These are phyloP conservation scores for Pyrenopolyporus hunteri DNA, from an alignment of 495 filamentous ascomycete species.

Conservation along the genomic window DNA sequence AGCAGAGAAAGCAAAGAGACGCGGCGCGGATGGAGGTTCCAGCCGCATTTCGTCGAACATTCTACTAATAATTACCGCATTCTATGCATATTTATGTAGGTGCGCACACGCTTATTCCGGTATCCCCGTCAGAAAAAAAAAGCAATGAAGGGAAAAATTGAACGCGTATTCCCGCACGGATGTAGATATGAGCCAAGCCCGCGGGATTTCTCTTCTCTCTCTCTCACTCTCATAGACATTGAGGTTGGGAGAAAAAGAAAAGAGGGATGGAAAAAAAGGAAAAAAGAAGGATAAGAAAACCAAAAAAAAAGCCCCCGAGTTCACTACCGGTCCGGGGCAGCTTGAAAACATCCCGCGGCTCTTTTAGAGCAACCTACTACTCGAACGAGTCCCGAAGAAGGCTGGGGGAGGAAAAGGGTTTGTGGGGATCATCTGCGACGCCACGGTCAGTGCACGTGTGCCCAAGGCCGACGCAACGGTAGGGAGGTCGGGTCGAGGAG, in stretches of 20 bases:
- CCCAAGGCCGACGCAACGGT: constrained; percentile 9
- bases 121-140: constrained; percentile 4
- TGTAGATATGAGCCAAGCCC: too few species aligned
- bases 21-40: constrained; percentile 1
- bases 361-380: background rate
- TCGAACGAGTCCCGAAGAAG: constrained; percentile 7
- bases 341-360: constrained; percentile 11
- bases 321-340: constrained; percentile 5
- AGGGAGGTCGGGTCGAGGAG: background rate
- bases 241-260: too few species aligned
- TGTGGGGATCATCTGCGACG: constrained; percentile 19
- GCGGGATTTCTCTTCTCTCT: too few species aligned
- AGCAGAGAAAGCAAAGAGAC: too few species aligned
- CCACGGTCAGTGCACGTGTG: constrained; percentile 18
- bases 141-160: constrained; percentile 2
- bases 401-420: background rate
- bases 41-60: constrained; percentile 18
- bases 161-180: too few species aligned
- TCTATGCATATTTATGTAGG: too few species aligned
- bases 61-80: background rate
- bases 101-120: too few species aligned
- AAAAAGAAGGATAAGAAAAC: too few species aligned
- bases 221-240: too few species aligned
- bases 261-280: too few species aligned
- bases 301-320: too few species aligned